Base-by-base conservation (phyloP, 192 early-diverging fungal species). In the Rhizophagus sp. region DNA sequence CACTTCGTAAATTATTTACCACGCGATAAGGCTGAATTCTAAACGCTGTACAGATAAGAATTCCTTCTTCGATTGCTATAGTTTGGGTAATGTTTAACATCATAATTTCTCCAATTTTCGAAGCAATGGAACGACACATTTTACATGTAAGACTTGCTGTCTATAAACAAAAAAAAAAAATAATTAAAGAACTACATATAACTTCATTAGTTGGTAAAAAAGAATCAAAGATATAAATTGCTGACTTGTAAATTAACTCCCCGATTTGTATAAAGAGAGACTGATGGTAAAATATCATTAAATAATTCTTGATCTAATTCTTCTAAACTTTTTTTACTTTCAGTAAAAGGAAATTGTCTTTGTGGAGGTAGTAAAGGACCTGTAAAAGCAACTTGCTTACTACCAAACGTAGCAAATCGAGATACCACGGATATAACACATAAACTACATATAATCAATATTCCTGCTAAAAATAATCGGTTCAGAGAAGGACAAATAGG, bases 21-120 rank as follows among this genome's bases (percentile, higher is more conserved):
- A 73, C 41, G 11, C 71, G 71, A 36, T 49, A 11, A 25, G 36
- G 27, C 30, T 73, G 41, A 49, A 73, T 19, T 11, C 22, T 50
- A 15, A 73, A 67, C 25, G 24, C 11, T 67, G 25, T 25, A 73
- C 71, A 73, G n/a, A 73, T 49, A 25, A 50, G 41, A 49, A 50
- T 73, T 13, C 41, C 41, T 49, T 49, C 47, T 73, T 73, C 5
- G 12, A 73, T 49, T 22, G 12, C 47, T 39, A 50, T 27, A 5
- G 13, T n/a, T 30, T 73, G 41, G 12, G 71, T 73, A 49, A 9
- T 0, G 49, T 73, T 73, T 73, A 25, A 4, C 47, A 49, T n/a
- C 47, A 73, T 15, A 25, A 41, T 19, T n/a, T 73, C 19, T 41
- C 33, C 24, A 27, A 73, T 50, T 19, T 49, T 24, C 24, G n/a